Percentiles rank a stretch among this genome's conserved stretches.
Conservation (phyloP, 352 stramenopile species). For the Pythium chondricola region DNA sequence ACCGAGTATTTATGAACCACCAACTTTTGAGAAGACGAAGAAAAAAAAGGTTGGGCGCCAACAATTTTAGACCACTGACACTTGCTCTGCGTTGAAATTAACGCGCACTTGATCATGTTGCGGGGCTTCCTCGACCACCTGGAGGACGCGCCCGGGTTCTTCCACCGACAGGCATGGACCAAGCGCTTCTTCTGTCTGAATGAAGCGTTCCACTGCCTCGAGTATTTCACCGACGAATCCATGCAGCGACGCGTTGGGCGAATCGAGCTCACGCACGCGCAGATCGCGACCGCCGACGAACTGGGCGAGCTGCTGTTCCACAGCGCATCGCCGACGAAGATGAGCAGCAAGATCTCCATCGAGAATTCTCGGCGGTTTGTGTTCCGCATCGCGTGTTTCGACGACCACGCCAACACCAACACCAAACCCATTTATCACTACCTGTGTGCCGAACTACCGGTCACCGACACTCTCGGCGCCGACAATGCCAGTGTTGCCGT, state of each 20-base stretch:
- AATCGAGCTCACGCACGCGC: constrained; percentile 33
- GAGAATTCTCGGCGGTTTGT: constrained; percentile 66
- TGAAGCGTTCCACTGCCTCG: constrained; percentile 39
- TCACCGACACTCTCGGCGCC: background rate
- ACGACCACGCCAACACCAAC: constrained; percentile 4
- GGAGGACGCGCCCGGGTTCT: constrained; percentile 13
- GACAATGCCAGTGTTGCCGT: constrained; percentile 5
- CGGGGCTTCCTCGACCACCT: constrained; percentile 58
- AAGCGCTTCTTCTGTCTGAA: constrained; percentile 46
- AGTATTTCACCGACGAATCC: constrained; percentile 47
- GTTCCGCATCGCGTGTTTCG: constrained; percentile 35
- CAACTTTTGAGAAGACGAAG: too few species aligned
- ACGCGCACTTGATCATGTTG: too few species aligned
- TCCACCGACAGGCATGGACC: constrained; percentile 43
- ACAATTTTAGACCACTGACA: too few species aligned
- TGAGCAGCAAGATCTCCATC: constrained; percentile 25
- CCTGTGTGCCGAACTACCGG: constrained; percentile 42
- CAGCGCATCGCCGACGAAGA: background rate
- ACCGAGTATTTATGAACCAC: too few species aligned
- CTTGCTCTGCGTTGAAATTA: too few species aligned
- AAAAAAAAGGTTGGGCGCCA: too few species aligned
- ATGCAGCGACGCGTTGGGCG: constrained; percentile 34
- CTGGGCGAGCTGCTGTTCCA: constrained; percentile 37
- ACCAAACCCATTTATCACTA: constrained; percentile 28
- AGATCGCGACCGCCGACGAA: constrained; percentile 47